These are phyloP conservation scores for Microbotryum intermedium DNA, from an alignment of 1,284 basidiomycete species.

Conservation along the genomic window DNA sequence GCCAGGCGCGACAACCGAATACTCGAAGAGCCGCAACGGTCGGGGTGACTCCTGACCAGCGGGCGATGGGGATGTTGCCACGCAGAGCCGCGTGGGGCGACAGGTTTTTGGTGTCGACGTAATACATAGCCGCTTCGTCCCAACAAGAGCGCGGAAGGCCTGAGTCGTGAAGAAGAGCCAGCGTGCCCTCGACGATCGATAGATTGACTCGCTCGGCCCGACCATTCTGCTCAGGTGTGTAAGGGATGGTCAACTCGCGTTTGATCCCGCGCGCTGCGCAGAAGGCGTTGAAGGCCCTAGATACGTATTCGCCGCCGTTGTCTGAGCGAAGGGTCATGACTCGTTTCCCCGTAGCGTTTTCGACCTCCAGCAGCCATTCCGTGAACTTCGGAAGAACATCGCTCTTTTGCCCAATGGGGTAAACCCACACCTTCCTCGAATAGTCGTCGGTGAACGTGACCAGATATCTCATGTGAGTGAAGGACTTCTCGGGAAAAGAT, in stretches of 20 bases:
- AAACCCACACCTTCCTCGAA: slow-evolving; percentile 29
- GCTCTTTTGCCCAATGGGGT: slow-evolving; percentile 38
- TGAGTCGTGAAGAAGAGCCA: slow-evolving; percentile 34
- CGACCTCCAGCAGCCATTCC: slow-evolving; percentile 35
- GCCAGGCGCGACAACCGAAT: slow-evolving; percentile 41
- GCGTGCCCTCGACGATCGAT: slow-evolving; percentile 33
- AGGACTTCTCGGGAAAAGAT: slow-evolving; percentile 34
- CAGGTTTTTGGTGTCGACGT: slow-evolving; percentile 39
- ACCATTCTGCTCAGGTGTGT: slow-evolving; percentile 40
- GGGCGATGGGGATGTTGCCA: slow-evolving; percentile 35
- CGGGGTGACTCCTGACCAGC: slow-evolving; percentile 33
- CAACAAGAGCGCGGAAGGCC: slow-evolving; percentile 37
- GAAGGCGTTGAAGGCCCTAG: slow-evolving; percentile 32
- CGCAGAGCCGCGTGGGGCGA: slow-evolving; percentile 32
- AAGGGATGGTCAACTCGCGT: slow-evolving; percentile 38
- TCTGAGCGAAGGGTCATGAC: slow-evolving; percentile 39
- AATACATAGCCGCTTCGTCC: slow-evolving; percentile 37
- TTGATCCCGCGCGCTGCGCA: slow-evolving; percentile 36
- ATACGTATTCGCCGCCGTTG: slow-evolving; percentile 37
- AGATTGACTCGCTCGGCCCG: slow-evolving; percentile 35
- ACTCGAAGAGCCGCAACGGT: slow-evolving; percentile 36
- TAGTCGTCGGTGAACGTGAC: slow-evolving; percentile 40
- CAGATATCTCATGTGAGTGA: slow-evolving; percentile 37
- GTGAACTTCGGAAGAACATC: slow-evolving; percentile 37
- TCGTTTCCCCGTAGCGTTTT: slow-evolving; percentile 27